These are phyloP conservation scores for Bryoglossum gracile DNA, from an alignment of 495 filamentous ascomycete genomes.

Conservation along the genomic window DNA sequence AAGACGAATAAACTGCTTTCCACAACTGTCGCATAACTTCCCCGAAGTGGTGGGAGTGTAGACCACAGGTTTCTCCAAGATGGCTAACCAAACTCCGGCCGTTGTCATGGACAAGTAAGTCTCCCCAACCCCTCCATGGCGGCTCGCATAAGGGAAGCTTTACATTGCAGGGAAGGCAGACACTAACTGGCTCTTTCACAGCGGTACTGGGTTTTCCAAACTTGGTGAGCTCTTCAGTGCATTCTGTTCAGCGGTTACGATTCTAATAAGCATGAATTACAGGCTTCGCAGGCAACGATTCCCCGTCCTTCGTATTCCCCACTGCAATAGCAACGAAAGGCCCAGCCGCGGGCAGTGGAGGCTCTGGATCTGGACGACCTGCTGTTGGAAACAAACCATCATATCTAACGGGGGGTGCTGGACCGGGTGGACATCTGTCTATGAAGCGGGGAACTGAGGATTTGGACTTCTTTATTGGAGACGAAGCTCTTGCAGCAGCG, in stretches of 20 bases:
- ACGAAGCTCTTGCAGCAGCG: constrained; percentile 82
- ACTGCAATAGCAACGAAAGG: constrained; percentile 97
- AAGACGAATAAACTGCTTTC: neutral
- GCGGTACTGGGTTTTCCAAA: constrained; percentile 98
- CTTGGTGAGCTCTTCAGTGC: constrained; percentile 55
- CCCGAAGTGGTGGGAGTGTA: constrained; percentile 15
- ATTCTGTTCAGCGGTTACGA: neutral
- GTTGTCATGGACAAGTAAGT: constrained; percentile 99
- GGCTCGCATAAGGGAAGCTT: too few species aligned
- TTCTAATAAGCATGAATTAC: constrained; percentile 23
- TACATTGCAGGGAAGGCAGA: too few species aligned
- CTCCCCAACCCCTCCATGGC: constrained; percentile 12
- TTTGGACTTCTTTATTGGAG: constrained; percentile 97
- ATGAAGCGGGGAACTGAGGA: constrained; percentile 95
- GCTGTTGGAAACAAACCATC: constrained; percentile 89
- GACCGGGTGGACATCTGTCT: constrained; percentile 70
- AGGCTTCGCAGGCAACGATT: constrained; percentile 99
- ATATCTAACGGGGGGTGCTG: constrained; percentile 87
- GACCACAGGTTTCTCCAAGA: constrained; percentile 32
- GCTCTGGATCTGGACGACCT: constrained; percentile 78
- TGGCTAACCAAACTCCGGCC: constrained; percentile 97
- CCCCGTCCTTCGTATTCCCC: constrained; percentile 97
- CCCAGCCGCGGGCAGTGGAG: constrained; percentile 52
- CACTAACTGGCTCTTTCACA: constrained; percentile 30
- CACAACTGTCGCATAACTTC: constrained; percentile 17